Base-by-base conservation (phyloP, 176 grass and related monocot species). In the Areca catechu region DNA sequence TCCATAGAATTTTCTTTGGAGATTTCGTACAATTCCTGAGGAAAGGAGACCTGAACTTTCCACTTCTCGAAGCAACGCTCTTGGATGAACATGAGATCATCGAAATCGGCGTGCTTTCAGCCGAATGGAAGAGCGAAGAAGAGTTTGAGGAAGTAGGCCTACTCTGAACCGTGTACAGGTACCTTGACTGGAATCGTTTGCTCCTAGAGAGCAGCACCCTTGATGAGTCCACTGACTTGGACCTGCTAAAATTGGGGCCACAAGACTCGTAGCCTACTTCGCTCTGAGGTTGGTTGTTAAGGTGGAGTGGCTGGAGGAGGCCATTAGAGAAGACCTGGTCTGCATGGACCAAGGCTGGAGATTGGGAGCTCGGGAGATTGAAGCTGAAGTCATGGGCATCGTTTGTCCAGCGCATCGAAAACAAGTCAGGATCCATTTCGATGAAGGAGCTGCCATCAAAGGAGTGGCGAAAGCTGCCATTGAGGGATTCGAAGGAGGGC, bases 341-440 rank as follows among this genome's bases (percentile, higher is more conserved):
- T 21, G 74, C 76, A n/a, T 60, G 48, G 62, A 66, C 71, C 50
- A 68, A 58, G 49, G 60, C 70, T 17, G 63, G 21, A 51, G 76
- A 34, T 55, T 58, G 53, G 16, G 68, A 30, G 51, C 55, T 54
- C 3, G 59, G 47, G 54, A 74, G 67, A 29, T 61, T 48, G 27
- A 83, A 83, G 63, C 73, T 54, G 24, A 68, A 57, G 3, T 75
- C 75, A n/a, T 12, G 37, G 19, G 72, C 34, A 17, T 58, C 21
- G 21, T 50, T 65, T n/a, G 86, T 78, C 92, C 92, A 97, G 28
- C 86, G 71, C 80, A 90, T 87, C 3, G 92, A 96, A 61, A 96
- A 77, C 54, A 77, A 76, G 58, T 90, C 80, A 3, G 83, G 91
- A 49, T 96, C 86, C 61, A 96, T 79, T 66, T 96, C 83, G 4